These are phyloP conservation scores for Cercospora berteroae DNA, from an alignment of 2,329 filamentous ascomycete genomes.

Conservation along the genomic window DNA sequence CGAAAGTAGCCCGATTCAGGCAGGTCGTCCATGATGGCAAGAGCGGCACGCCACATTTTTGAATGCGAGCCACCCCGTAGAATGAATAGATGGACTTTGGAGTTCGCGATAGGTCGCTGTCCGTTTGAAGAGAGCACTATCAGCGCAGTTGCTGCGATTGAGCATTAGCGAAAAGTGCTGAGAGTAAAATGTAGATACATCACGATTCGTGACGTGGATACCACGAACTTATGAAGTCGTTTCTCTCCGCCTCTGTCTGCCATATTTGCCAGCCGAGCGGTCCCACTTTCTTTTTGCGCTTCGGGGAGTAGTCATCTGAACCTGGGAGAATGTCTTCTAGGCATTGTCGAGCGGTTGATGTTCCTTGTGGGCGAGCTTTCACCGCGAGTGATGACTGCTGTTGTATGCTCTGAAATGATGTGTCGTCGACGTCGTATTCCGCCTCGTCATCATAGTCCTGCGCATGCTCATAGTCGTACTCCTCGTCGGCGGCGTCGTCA, in stretches of 20 bases:
- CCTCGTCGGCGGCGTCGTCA: background rate
- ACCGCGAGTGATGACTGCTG: background rate
- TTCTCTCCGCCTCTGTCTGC: conserved; percentile 15
- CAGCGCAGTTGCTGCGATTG: conserved; percentile 7
- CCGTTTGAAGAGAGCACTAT: conserved; percentile 25
- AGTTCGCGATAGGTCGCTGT: conserved; percentile 3
- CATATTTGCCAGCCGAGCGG: conserved; percentile 17
- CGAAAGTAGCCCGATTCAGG: background rate
- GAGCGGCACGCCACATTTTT: conserved; percentile 11
- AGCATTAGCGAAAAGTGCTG: background rate
- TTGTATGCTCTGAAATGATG: background rate
- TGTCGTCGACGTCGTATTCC: background rate
- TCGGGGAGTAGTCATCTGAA: background rate
- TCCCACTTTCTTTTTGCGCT: background rate
- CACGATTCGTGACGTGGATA: background rate
- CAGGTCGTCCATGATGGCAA: conserved; percentile 16
- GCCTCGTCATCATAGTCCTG: background rate
- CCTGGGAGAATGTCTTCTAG: conserved; percentile 14
- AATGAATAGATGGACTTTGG: conserved; percentile 17
- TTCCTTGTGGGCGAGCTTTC: background rate
- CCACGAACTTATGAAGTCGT: conserved; percentile 22
- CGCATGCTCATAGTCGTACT: background rate
- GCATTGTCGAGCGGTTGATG: conserved; percentile 4
- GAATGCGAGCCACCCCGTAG: background rate
- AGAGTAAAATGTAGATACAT: background rate